phyloP scores from a whole-genome alignment of 371 early-diverging fungal genomes.

The Mucor irregularis region DNA sequence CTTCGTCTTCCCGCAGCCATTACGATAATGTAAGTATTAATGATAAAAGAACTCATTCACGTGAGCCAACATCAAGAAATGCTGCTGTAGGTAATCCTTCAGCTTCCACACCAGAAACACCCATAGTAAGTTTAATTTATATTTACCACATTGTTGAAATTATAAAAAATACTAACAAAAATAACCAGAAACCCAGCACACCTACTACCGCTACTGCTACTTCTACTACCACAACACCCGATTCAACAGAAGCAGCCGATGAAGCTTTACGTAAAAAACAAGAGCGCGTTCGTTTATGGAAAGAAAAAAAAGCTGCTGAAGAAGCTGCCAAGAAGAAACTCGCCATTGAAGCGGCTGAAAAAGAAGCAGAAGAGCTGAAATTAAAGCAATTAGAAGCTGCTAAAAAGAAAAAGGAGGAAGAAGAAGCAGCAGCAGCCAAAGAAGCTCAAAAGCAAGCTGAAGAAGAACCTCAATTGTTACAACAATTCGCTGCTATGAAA shows the following conservation, averaged over 20 bases:
- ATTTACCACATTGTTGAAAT: not conserved
- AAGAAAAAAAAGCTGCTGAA: conserved; percentile 55
- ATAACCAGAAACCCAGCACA: not conserved
- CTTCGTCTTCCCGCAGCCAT: conserved; percentile 25
- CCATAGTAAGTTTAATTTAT: conserved; percentile 9
- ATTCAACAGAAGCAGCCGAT: conserved; percentile 36
- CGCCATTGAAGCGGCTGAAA: conserved; percentile 14
- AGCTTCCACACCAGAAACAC: conserved; percentile 3
- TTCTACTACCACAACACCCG: not conserved
- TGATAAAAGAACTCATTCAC: conserved; percentile 40
- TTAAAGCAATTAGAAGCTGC: conserved; percentile 20
- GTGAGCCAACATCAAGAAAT: conserved; percentile 40
- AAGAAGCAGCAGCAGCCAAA: conserved; percentile 39
- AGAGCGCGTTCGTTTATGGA: conserved; percentile 76
- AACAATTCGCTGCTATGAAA: conserved; percentile 32
- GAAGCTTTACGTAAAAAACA: conserved; percentile 68
- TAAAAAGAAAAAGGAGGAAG: conserved; percentile 7
- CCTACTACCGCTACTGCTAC: not conserved
- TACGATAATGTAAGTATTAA: conserved; percentile 46
- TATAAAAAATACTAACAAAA: not conserved
- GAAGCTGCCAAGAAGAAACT: conserved; percentile 24
- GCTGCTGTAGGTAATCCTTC: conserved; percentile 28
- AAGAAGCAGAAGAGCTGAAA: conserved; percentile 13
- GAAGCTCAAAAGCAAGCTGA: conserved; percentile 30
- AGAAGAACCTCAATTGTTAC: conserved; percentile 21